Conservation (phyloP, 495 filamentous ascomycete genomes). For the Apiosordaria backusii region DNA sequence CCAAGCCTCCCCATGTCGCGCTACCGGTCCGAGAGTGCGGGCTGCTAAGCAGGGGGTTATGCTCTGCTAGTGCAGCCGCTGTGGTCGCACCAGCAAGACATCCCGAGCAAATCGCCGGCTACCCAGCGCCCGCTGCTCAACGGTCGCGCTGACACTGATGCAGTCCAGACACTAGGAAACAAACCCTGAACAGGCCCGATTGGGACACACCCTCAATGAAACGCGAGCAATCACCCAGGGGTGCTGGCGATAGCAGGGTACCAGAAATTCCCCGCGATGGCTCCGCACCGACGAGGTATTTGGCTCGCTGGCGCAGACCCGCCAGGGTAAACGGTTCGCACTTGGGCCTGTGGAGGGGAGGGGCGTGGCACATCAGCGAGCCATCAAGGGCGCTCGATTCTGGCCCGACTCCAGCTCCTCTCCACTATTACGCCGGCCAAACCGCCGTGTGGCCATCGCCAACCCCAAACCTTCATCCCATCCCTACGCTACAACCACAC, state of each 20-base stretch:
- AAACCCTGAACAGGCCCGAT: conserved; percentile 36
- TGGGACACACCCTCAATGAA: conserved; percentile 31
- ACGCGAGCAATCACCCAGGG: conserved; percentile 23
- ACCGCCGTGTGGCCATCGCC: conserved; percentile 40
- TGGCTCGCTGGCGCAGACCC: neutral
- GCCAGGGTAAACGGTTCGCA: neutral
- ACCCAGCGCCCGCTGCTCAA: neutral
- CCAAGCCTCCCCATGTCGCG: conserved; percentile 15
- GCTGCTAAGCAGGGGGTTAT: neutral
- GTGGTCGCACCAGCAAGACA: neutral
- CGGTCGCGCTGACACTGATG: neutral
- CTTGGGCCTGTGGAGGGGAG: conserved; percentile 1
- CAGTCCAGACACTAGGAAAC: conserved; percentile 17
- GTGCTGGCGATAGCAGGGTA: conserved; percentile 24
- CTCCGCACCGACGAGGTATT: conserved; percentile 14
- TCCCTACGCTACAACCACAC: conserved; percentile 12
- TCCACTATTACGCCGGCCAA: conserved; percentile 57
- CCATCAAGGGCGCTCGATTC: conserved; percentile 17
- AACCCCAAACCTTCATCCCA: conserved; percentile 16
- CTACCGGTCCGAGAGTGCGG: conserved; percentile 5
- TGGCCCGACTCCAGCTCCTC: conserved; percentile 32
- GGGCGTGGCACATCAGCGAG: neutral
- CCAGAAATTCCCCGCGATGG: conserved; percentile 8
- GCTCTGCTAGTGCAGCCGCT: neutral
- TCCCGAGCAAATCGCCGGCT: conserved; percentile 21